These are phyloP conservation scores for Alternaria triticina DNA, from an alignment of 2,329 filamentous ascomycete genomes.

Conservation along the genomic window DNA sequence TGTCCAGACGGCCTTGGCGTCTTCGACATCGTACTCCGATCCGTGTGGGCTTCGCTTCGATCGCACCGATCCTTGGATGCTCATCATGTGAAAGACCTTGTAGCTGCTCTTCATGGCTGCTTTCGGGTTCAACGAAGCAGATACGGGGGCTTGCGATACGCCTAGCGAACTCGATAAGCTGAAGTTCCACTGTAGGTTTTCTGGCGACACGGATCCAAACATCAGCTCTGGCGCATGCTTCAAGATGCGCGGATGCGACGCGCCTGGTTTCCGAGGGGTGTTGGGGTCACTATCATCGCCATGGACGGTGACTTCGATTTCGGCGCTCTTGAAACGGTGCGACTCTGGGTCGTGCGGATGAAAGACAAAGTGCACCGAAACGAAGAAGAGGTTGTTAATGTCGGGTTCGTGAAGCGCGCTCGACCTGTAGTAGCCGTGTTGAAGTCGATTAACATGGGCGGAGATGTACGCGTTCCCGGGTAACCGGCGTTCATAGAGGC, in stretches of 20 bases:
- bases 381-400: conserved; percentile 56
- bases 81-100: conserved; percentile 58
- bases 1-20: conserved; percentile 58
- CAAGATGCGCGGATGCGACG: conserved; percentile 51
- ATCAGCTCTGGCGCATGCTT: conserved; percentile 60
- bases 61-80: conserved; percentile 56
- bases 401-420: conserved; percentile 51
- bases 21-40: conserved; percentile 49
- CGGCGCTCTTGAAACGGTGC: conserved; percentile 58
- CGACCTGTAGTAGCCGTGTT: conserved; percentile 57
- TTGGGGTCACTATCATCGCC: conserved; percentile 19
- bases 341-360: conserved; percentile 52
- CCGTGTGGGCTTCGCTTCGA: conserved; percentile 47
- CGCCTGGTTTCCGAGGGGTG: conserved; percentile 11
- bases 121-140: conserved; percentile 51
- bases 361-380: conserved; percentile 58
- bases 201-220: conserved; percentile 55
- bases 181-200: conserved; percentile 58
- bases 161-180: conserved; percentile 56
- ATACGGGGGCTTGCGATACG: conserved; percentile 53
- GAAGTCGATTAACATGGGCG: conserved; percentile 58
- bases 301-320: conserved; percentile 51
- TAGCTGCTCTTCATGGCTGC: conserved; percentile 52
- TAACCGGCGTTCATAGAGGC: conserved; percentile 58
- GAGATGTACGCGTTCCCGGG: conserved; percentile 58